Base-by-base conservation (phyloP, 2,329 filamentous ascomycete species). In the Xylaria sp. region DNA sequence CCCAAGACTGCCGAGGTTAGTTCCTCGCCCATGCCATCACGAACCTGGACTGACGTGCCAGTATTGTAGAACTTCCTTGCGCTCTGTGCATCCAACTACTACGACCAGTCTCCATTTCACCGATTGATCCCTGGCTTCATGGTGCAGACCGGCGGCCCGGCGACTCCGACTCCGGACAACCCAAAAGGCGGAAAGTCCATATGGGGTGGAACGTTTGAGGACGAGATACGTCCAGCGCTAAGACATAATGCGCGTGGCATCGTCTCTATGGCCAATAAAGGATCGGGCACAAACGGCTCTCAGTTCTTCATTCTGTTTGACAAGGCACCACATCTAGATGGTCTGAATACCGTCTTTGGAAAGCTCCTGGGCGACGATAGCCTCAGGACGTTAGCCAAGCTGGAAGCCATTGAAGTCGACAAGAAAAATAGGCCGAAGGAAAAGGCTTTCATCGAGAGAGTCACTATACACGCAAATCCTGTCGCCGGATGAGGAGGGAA, bases 1-100 rank as follows among this genome's bases (percentile, higher is more conserved):
- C 96, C 96, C 71, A 94, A 95, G 81, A 97, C 96, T 0, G 92
- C 94, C 72, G 93, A 97, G 83, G 91, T 91, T 83, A 65, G 83
- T 75, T 34, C 34, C 61, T 46, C 44, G 44, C 39, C 50, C 55
- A 25, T 23, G 52, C 54, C 34, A 6, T 54, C 13, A 51, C 23
- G 15, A 48, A 44, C 13, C 34, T 68, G 28, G 10, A 56, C 69
- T 70, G 66, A 77, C 66, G 37, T 48, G 41, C 54, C 54, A 44
- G 44, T 13, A 31, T 46, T 58, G n/a, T 79, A 93, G 90, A 97
- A 97, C 84, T 97, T 97, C 82, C 90, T 97, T 74, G 93, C 93
- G 63, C 90, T 96, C 72, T 94, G 92, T 84, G 93, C 92, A 59
- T 94, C 92, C 10, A 86, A 85, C 76, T 94, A 92, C 84, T 96